Base-by-base conservation (phyloP, 2,329 filamentous ascomycete species). In the Dryadomyces sulphureus region DNA sequence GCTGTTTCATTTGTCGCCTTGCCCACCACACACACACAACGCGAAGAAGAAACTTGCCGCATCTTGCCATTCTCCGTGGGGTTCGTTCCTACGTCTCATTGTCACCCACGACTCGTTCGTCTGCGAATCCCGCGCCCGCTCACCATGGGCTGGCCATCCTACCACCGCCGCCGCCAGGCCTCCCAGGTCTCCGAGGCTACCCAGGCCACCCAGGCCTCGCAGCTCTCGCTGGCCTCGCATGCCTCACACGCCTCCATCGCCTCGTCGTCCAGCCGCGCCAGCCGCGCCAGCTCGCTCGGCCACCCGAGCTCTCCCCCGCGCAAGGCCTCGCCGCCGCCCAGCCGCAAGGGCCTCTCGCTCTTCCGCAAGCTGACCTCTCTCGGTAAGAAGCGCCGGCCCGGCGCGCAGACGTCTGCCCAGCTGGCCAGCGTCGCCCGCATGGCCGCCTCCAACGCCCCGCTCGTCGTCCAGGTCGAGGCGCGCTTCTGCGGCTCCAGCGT, bases 381-480 rank as follows among this genome's bases (percentile, higher is more conserved):
- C 20, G 30, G 27, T 20, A 43, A 36, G 30, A 34, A 32, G 16
- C 27, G 12, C 20, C 6, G 8, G 8, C 27, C 5, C 20, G 30
- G 20, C 14, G 4, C 30, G 14, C 5, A 35, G 27, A 16, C 32
- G 7, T 20, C 41, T 14, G 8, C 14, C 5, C 22, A 9, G 3
- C 24, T 38, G 3, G 11, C 6, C 20, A 5, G 9, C 19, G 5
- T 5, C 7, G 5, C 11, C 19, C 17, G n/a, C 36, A 11, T 38
- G 9, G 19, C 8, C 36, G 19, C 22, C 20, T 2, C 19, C 36
- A 44, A 17, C 3, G 39, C 50, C 21, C 45, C 52, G 4, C 45
- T 54, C 8, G 19, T 44, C 8, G 47, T 52, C 14, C 46, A 49
- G 6, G 50, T 55, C 21, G 45, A 50, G 30, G 45, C 54, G 20